Evolutionary conservation across 2,329 filamentous ascomycete species (phyloP), one percentile per base, ranked within the genome.

Genomic region (Cladosporium sp.): DNA sequence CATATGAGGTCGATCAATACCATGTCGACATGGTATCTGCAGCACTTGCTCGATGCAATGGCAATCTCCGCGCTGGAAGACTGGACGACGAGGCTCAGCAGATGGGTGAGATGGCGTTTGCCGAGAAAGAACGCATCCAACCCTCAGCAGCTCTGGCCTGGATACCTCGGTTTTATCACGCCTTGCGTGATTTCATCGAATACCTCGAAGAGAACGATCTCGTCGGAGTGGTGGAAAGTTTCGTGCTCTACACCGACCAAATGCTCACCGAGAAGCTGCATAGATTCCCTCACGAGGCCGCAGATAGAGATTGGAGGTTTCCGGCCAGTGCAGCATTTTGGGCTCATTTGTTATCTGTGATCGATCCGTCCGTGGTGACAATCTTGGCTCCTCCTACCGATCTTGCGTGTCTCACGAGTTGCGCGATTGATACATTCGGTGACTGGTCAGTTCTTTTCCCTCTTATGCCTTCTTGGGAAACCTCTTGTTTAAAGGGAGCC

Each of bases 381-480:
- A 65, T 74, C 7, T 58, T 70, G 2, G 83, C 84, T 0, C 79
- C 84, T 6, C 83, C 85, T 0, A 72, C 76, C 3, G 79, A 82
- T 15, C 72, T 90, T 7, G 82, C 83, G 1, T 75, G 75, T 0
- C 70, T 88, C 43, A 68, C 85, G 4, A 79, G 79, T 15, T 78
- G 78, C 4, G 73, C 72, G 51, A 71, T 86, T 22, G 76, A 79
- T 43, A 71, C 80, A 34, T 73, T 73, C 18, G 61, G 60, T 9
- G 57, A 50, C 32, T 50, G 47, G 47, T 27, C 9, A 9, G 22
- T 27, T 27, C 9, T 9, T 9, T 9, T 27, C 22, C 22, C 22
- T 27, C 22, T 4, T 9, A 9, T 27, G 5, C 22, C 9, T 4
- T 27, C 9, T 27, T 27, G 22, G 5, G 4, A 9, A 27, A 27